Percentiles rank a stretch among this genome's conserved stretches.
These are phyloP conservation scores for Podaxis carcinomalis DNA, from an alignment of 768 basidiomycete species.

Conservation along the genomic window DNA sequence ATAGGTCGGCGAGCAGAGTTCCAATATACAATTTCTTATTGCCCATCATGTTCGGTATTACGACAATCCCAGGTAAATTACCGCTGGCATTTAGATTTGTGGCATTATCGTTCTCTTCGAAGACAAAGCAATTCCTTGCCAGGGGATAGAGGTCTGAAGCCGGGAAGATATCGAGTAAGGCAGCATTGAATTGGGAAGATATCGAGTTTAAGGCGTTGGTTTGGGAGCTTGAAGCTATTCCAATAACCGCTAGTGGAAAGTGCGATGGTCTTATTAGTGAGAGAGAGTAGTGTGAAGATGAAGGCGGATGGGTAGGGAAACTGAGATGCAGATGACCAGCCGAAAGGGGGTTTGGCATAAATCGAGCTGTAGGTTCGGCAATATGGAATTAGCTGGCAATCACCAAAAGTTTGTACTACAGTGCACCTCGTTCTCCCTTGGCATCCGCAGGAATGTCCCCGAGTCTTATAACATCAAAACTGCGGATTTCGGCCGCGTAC, in stretches of 20 bases:
- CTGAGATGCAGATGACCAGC: slow-evolving; percentile 79
- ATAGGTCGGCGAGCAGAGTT: slow-evolving; percentile 83
- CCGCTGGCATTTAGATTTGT: slow-evolving; percentile 54
- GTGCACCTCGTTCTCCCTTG: slow-evolving; percentile 71
- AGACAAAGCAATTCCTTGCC: slow-evolving; percentile 79
- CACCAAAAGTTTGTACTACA: not conserved
- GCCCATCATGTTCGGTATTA: slow-evolving; percentile 82
- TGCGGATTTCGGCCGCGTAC: slow-evolving; percentile 70
- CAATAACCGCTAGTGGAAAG: slow-evolving; percentile 86
- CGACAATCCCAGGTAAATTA: slow-evolving; percentile 57
- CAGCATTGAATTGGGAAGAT: slow-evolving; percentile 61
- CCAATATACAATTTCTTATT: slow-evolving; percentile 87
- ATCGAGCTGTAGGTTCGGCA: slow-evolving; percentile 45
- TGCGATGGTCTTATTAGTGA: slow-evolving; percentile 75
- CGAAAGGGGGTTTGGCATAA: slow-evolving; percentile 73
- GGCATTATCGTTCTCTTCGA: slow-evolving; percentile 66
- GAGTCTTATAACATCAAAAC: slow-evolving; percentile 69
- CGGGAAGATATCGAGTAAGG: slow-evolving; percentile 64
- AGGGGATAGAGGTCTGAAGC: slow-evolving; percentile 68
- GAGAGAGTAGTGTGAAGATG: slow-evolving; percentile 62
- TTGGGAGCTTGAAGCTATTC: slow-evolving; percentile 69
- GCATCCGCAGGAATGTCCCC: slow-evolving; percentile 80
- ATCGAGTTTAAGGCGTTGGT: slow-evolving; percentile 48
- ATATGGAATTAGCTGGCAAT: slow-evolving; percentile 9
- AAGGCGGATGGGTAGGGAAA: slow-evolving; percentile 72